Evolutionary conservation across 768 basidiomycete genomes (phyloP).

Genomic region (Lactarius quietus): DNA sequence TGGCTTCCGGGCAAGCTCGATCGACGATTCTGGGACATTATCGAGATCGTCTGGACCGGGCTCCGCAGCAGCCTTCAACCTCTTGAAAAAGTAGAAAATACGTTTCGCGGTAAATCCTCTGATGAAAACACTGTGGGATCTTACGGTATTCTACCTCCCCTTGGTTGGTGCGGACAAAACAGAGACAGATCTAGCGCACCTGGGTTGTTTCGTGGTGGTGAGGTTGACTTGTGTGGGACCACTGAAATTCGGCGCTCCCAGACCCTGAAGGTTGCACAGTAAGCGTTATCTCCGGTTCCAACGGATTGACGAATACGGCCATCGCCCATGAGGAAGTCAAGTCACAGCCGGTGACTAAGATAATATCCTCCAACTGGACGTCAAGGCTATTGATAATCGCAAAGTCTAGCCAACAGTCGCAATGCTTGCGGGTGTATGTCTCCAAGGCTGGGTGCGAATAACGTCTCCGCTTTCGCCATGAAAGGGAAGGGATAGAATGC

Average conservation of each 20-base stretch:
- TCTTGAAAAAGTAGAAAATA: no score
- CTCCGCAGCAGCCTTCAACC: no score
- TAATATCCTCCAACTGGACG: constrained; percentile 21
- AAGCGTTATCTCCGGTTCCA: constrained; percentile 13
- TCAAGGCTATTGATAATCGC: neutral
- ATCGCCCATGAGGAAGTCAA: constrained; percentile 22
- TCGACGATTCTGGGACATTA: no score
- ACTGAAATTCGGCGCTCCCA: constrained; percentile 8
- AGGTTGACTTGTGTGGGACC: neutral
- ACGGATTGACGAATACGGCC: constrained; percentile 20
- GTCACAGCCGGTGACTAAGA: constrained; percentile 27
- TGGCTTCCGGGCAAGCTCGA: no score
- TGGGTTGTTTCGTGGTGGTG: no score
- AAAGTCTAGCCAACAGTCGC: constrained; percentile 21
- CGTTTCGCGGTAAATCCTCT: no score
- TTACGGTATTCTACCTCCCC: no score
- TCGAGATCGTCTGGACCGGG: no score
- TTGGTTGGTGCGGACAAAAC: no score
- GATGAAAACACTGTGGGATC: no score
- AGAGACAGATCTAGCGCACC: no score
- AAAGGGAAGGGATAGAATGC: constrained; percentile 19
- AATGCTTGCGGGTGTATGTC: constrained; percentile 23
- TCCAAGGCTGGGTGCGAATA: constrained; percentile 20
- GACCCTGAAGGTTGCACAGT: neutral
- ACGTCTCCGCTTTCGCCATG: constrained; percentile 5